Evolutionary conservation across 306 rosid species (phyloP), one percentile per base, ranked within the genome.

Genomic region (Carpinus viminea): DNA sequence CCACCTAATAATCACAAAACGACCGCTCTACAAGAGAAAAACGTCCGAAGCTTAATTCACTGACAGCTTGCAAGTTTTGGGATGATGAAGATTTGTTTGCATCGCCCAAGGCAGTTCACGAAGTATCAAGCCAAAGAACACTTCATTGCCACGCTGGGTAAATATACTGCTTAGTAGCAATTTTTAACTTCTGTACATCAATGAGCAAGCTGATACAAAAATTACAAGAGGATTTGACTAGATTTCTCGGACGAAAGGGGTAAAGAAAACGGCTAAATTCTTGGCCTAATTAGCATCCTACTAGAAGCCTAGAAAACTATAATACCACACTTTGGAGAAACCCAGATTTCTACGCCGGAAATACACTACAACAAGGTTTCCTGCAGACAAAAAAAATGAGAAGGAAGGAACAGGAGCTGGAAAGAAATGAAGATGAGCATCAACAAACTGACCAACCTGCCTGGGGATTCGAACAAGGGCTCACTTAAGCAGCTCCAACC

Each of bases 61-160:
- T 5, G 8, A 41, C 45, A 41, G 45, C 45, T 41, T 41, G 45
- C 45, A 41, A 41, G 8, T 41, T 41, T 41, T 5, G 7, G 45
- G 70, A 17, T 64, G 12, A 47, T 16, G 20, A 16, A 36, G 21
- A 64, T 16, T 24, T 59, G 31, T 24, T 59, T 26, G 11, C 24
- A 21, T 57, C 65, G 12, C 28, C 28, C 36, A 59, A 2, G 7
- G 65, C 65, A 34, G 46, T 8, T 8, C 46, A 18, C 15, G 8
- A 64, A 7, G 43, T 36, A 5, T 16, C 41, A 86, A 74, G 68
- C 85, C 87, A 46, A 75, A 83, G 20, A 83, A 86, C 72, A 83
- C 73, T 64, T 78, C 74, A 73, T 81, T 82, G 43, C 65, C 73
- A 52, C 36, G 34, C 43, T 48, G 46, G 51, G 70, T 45, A n/a